These are phyloP conservation scores for Juglanconis oblonga DNA, from an alignment of 2,329 filamentous ascomycete genomes.

Conservation along the genomic window DNA sequence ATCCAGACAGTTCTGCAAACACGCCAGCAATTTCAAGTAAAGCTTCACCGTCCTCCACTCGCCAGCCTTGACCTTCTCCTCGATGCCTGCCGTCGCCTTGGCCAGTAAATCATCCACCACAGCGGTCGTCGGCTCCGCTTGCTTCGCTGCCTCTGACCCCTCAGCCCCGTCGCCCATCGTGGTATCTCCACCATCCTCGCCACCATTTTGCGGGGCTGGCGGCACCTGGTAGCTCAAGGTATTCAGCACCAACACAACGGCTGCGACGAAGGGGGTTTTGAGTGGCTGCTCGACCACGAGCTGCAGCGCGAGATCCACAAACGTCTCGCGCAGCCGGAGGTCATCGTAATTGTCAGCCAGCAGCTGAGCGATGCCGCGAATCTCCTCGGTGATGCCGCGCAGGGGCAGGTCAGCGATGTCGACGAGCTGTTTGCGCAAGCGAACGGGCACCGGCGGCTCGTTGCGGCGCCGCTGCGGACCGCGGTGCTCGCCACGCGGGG, in stretches of 20 bases:
- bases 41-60: slow-evolving; percentile 92
- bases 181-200: slow-evolving; percentile 8
- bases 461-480: slow-evolving; percentile 66
- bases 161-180: slow-evolving; percentile 13
- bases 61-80: slow-evolving; percentile 67
- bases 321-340: slow-evolving; percentile 69
- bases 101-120: slow-evolving; percentile 69
- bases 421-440: slow-evolving; percentile 75
- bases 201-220: not conserved
- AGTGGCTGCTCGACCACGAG: slow-evolving; percentile 87
- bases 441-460: slow-evolving; percentile 65
- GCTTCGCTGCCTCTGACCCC: not conserved
- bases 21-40: slow-evolving; percentile 83
- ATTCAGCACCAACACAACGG: slow-evolving; percentile 77
- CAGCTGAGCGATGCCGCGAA: slow-evolving; percentile 69
- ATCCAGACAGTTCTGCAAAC: slow-evolving; percentile 74
- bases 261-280: slow-evolving; percentile 94
- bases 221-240: slow-evolving; percentile 55
- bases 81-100: slow-evolving; percentile 58
- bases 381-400: slow-evolving; percentile 75
- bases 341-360: slow-evolving; percentile 85
- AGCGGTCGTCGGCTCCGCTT: slow-evolving; percentile 39
- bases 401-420: slow-evolving; percentile 79
- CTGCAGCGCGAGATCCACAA: slow-evolving; percentile 71
- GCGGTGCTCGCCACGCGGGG: slow-evolving; percentile 60